These are phyloP conservation scores for Trypethelium eluteriae DNA, from an alignment of 495 filamentous ascomycete species.

Conservation along the genomic window DNA sequence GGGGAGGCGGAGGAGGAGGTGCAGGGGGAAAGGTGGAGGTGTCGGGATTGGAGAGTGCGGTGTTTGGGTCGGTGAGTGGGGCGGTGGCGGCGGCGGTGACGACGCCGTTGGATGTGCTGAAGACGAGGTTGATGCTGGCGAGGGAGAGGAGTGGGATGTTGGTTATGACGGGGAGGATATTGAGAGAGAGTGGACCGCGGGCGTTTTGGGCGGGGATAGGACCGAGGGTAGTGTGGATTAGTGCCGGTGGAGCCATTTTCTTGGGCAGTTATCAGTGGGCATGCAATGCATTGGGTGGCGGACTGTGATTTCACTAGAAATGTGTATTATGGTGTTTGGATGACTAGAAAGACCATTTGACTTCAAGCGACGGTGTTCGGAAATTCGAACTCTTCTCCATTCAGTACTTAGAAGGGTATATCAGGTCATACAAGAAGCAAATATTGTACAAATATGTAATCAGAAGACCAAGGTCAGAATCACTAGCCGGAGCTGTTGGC, in stretches of 20 bases:
- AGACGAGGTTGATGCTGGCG: conserved; percentile 92
- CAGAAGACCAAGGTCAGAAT: neutral
- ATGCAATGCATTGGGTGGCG: conserved; percentile 55
- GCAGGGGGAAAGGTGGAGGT: conserved; percentile 39
- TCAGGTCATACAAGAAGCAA: neutral
- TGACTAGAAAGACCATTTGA: neutral
- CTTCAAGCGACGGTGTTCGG: conserved; percentile 2
- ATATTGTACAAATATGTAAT: neutral
- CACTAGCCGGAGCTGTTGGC: neutral
- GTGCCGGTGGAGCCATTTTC: conserved; percentile 86
- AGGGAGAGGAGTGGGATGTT: conserved; percentile 48
- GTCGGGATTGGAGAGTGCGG: conserved; percentile 66
- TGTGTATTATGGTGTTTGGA: neutral
- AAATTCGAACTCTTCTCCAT: neutral
- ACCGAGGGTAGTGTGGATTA: conserved; percentile 88
- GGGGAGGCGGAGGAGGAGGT: conserved; percentile 12
- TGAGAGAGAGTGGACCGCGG: conserved; percentile 59
- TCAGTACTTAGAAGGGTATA: neutral
- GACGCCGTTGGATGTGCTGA: conserved; percentile 91
- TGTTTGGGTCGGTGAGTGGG: conserved; percentile 78
- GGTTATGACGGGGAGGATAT: conserved; percentile 56
- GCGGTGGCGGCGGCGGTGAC: conserved; percentile 82
- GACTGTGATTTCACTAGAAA: neutral
- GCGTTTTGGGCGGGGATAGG: conserved; percentile 86
- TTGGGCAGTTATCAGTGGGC: conserved; percentile 93